Conservation (phyloP, 202 grass and related monocot species). For the Miscanthus sacchariflorus region DNA sequence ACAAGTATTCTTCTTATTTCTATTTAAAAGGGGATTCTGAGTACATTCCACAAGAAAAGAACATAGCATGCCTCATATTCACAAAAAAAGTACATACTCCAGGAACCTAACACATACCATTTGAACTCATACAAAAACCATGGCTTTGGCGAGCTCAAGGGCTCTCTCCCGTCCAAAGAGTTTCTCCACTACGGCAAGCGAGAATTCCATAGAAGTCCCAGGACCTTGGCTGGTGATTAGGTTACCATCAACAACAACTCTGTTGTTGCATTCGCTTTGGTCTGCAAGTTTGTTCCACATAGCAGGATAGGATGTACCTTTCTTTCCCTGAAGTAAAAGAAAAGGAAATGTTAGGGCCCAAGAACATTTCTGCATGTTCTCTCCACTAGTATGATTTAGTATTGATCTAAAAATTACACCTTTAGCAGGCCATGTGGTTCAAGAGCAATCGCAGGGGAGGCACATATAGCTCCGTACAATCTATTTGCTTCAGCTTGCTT, state of each 20-base stretch:
- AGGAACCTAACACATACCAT: background rate
- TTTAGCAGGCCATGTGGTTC: constrained; percentile 89
- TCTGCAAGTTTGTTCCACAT: constrained; percentile 83
- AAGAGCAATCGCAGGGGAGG: constrained; percentile 85
- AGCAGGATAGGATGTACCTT: constrained; percentile 81
- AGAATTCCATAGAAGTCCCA: constrained; percentile 87
- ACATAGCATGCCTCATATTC: constrained; percentile 42
- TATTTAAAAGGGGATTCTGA: background rate
- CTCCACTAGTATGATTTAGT: background rate
- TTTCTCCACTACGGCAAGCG: constrained; percentile 83
- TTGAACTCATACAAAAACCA: constrained; percentile 69
- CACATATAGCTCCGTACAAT: constrained; percentile 93
- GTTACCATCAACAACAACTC: constrained; percentile 88
- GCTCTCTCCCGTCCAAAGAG: constrained; percentile 68
- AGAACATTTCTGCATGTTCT: background rate
- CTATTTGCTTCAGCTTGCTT: constrained; percentile 78
- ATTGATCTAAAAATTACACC: constrained; percentile 46
- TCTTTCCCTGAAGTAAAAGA: constrained; percentile 75
- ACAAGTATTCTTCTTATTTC: constrained; percentile 5
- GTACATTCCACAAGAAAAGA: constrained; percentile 2
- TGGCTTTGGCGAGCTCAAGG: constrained; percentile 64
- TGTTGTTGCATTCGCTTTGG: constrained; percentile 77
- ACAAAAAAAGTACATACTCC: constrained; percentile 11
- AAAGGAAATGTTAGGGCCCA: background rate
- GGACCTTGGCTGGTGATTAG: constrained; percentile 95